Evolutionary conservation across 2,329 filamentous ascomycete genomes (phyloP).

Genomic region (Fusarium sp.): DNA sequence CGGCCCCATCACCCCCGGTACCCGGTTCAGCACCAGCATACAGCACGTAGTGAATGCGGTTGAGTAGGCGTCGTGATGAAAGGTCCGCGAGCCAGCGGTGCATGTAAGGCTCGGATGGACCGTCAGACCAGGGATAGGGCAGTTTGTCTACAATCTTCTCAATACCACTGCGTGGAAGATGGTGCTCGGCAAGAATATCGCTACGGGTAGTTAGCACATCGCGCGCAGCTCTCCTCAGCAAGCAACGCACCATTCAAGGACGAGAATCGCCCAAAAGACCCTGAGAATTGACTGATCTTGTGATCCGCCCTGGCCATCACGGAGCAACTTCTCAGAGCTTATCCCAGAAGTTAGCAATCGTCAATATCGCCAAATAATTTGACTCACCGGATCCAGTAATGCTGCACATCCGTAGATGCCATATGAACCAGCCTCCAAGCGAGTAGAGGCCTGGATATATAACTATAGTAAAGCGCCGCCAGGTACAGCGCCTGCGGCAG

Average conservation of each 20-base stretch:
- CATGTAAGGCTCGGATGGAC: conserved; percentile 31
- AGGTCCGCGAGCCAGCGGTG: conserved; percentile 36
- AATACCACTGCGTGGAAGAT: conserved; percentile 34
- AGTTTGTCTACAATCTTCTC: conserved; percentile 39
- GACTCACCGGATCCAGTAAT: conserved; percentile 36
- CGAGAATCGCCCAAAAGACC: conserved; percentile 37
- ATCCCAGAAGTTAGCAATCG: background rate
- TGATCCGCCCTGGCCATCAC: conserved; percentile 16
- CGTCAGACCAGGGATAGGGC: conserved; percentile 29
- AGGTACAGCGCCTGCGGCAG: conserved; percentile 33
- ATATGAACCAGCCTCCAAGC: conserved; percentile 37
- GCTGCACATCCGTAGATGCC: conserved; percentile 36
- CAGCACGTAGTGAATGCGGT: conserved; percentile 35
- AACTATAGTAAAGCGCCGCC: conserved; percentile 37
- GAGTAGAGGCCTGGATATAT: conserved; percentile 32
- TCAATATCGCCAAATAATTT: accelerated
- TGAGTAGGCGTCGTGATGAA: conserved; percentile 30
- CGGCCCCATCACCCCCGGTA: background rate
- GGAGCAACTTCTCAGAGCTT: conserved; percentile 28
- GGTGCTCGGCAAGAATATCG: conserved; percentile 37
- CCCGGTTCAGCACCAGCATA: conserved; percentile 33
- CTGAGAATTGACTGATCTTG: conserved; percentile 33
- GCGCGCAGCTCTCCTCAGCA: accelerated
- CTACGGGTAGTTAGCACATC: background rate
- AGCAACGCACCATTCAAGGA: conserved; percentile 20